Evolutionary conservation across 2,329 filamentous ascomycete species (phyloP), one percentile per base, ranked within the genome.

Genomic region (Uncinocarpus reesii): DNA sequence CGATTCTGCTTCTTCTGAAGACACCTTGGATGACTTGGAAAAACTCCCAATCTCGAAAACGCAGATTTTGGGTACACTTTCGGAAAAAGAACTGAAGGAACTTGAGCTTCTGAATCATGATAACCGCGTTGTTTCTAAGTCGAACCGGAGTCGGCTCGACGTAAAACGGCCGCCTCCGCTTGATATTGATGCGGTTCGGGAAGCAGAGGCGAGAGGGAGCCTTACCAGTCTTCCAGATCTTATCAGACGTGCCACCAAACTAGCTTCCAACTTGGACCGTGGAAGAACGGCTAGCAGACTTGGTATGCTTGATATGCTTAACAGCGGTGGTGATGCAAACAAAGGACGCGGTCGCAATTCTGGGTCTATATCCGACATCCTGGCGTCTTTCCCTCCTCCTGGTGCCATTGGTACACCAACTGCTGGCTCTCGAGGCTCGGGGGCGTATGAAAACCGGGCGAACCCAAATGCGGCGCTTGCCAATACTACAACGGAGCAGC

Each of bases 201-300:
- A 83, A 44, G 85, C 86, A 13, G 87, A 95, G 64, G 79, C 83
- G 1, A 79, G 92, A 59, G 89, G 87, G 3, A 95, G 89, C 62
- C 73, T 95, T 54, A 96, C 92, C 1, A 95, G 89, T 65, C 71
- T 98, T 51, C 84, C 89, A 0, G 92, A 96, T 62, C 71, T 98
- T 52, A 96, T 98, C 56, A 77, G 80, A 59, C 79, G 92, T 57
- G 92, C 92, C 8, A 96, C 90, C 0, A 80, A 80, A 55, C 71
- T 96, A 31, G 90, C 89, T 13, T 79, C 86, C 0, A 88, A 94
- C 66, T 81, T 98, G 50, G 90, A 96, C 58, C 81, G 81, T 55
- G 90, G 90, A 10, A 82, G 69, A 55, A 81, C 80, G 16, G 79
- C 79, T 10, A 81, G 78, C 59, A 70, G 75, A 49, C 57, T 78